These are phyloP conservation scores for Miscanthus sacchariflorus DNA, from an alignment of 202 grass and related monocot genomes.

Conservation along the genomic window DNA sequence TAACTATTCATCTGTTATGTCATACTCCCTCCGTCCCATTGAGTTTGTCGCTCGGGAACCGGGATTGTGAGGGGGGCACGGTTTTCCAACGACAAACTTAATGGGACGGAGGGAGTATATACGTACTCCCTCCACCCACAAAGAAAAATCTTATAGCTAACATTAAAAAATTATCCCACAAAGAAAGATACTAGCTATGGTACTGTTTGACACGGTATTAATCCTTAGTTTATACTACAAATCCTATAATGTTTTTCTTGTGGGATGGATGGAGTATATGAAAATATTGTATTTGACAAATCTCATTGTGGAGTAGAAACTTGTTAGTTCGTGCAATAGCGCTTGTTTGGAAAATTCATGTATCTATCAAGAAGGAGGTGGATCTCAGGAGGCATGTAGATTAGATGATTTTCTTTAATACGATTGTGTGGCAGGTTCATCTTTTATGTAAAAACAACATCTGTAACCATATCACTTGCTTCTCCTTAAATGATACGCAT, in stretches of 20 bases:
- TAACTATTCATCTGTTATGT: too few relatives aligned
- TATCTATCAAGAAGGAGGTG: not conserved
- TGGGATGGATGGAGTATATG: not conserved
- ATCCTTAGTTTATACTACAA: too few relatives aligned
- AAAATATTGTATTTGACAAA: not conserved
- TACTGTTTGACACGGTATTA: too few relatives aligned
- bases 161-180: too few relatives aligned
- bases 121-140: too few relatives aligned
- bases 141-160: too few relatives aligned
- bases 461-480: not conserved
- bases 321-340: not conserved
- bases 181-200: too few relatives aligned
- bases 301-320: not conserved
- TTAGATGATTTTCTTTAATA: not conserved
- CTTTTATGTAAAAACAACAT: not conserved
- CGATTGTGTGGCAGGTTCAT: not conserved
- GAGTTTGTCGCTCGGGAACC: too few relatives aligned
- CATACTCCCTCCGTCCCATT: too few relatives aligned
- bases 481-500: not conserved
- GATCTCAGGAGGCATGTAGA: not conserved
- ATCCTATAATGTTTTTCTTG: not conserved
- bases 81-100: too few relatives aligned
- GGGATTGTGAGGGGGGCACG: too few relatives aligned
- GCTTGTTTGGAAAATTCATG: not conserved
- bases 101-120: too few relatives aligned